phyloP scores from a whole-genome alignment of 2,329 filamentous ascomycete genomes.

The Alternaria consortialis region DNA sequence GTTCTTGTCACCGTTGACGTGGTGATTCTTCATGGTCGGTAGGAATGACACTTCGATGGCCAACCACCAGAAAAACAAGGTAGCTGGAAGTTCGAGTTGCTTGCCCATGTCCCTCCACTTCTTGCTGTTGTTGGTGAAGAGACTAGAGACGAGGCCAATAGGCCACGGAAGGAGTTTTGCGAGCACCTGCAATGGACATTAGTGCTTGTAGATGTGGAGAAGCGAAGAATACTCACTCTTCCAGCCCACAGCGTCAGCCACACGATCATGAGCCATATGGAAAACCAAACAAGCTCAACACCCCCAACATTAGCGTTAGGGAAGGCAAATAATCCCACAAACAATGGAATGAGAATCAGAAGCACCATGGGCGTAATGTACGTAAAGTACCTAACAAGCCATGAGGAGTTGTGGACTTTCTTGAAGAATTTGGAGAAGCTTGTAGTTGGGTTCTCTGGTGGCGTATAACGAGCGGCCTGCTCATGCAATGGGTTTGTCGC shows the following conservation, averaged over 20 bases:
- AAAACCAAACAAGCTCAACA: slow-evolving; percentile 86
- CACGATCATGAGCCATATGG: slow-evolving; percentile 92
- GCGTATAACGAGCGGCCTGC: slow-evolving; percentile 70
- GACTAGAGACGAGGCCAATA: slow-evolving; percentile 70
- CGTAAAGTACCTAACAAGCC: slow-evolving; percentile 73
- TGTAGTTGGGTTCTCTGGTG: slow-evolving; percentile 69
- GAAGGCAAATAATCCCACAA: slow-evolving; percentile 70
- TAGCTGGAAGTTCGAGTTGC: slow-evolving; percentile 83
- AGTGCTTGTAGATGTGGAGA: slow-evolving; percentile 5
- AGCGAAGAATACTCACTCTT: slow-evolving; percentile 52
- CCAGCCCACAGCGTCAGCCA: slow-evolving; percentile 92
- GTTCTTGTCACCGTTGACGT: slow-evolving; percentile 61
- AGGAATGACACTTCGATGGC: slow-evolving; percentile 86
- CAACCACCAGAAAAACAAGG: slow-evolving; percentile 91
- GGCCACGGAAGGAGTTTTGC: slow-evolving; percentile 71
- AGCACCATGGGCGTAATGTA: slow-evolving; percentile 73
- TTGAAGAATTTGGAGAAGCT: slow-evolving; percentile 71
- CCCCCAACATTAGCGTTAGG: slow-evolving; percentile 73
- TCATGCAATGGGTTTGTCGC: slow-evolving; percentile 75
- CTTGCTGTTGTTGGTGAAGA: slow-evolving; percentile 86
- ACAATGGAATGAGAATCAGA: slow-evolving; percentile 72
- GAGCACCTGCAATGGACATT: slow-evolving; percentile 57
- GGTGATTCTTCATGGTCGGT: slow-evolving; percentile 78
- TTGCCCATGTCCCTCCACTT: slow-evolving; percentile 93
- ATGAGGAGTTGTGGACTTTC: slow-evolving; percentile 70